Conservation (phyloP, 2,329 filamentous ascomycete genomes). For the Alternaria alternata region DNA sequence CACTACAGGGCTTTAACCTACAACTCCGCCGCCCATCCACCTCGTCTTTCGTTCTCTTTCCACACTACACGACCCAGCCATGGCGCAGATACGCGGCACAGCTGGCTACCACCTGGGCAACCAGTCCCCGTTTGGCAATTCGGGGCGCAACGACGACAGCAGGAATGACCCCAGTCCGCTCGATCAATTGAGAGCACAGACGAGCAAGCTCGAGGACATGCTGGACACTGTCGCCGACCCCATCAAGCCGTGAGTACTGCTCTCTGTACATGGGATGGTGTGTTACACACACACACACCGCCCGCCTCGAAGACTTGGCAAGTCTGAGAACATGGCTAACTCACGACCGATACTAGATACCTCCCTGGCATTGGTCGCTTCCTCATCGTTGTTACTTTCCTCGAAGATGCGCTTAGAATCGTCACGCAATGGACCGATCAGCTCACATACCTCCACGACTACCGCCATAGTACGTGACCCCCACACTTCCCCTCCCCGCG, state of each 20-base stretch:
- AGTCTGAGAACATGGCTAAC: conserved; percentile 31
- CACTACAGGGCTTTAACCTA: conserved; percentile 19
- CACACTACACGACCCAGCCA: conserved; percentile 42
- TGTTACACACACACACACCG: conserved; percentile 2
- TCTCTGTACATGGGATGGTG: conserved; percentile 8
- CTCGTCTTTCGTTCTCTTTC: conserved; percentile 18
- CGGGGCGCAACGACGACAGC: conserved; percentile 63
- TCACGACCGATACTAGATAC: conserved; percentile 67
- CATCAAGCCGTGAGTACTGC: conserved; percentile 82
- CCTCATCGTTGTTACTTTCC: conserved; percentile 96
- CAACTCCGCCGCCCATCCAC: conserved; percentile 30
- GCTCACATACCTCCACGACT: conserved; percentile 89
- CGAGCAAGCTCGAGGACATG: conserved; percentile 96
- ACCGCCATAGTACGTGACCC: conserved; percentile 77
- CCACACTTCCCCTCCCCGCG: not conserved
- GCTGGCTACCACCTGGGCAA: conserved; percentile 85
- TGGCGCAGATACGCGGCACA: conserved; percentile 68
- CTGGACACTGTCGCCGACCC: conserved; percentile 88
- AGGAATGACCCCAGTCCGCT: conserved; percentile 77
- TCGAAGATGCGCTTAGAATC: conserved; percentile 95
- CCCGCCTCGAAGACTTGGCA: not conserved
- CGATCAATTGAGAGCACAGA: conserved; percentile 90
- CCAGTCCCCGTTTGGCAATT: conserved; percentile 74
- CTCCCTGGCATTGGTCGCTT: conserved; percentile 95
- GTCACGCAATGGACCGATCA: conserved; percentile 98